Evolutionary conservation across 1,139 yeast genomes (phyloP), one percentile per base, ranked within the genome.

Genomic region (Pneumocystis canis): DNA sequence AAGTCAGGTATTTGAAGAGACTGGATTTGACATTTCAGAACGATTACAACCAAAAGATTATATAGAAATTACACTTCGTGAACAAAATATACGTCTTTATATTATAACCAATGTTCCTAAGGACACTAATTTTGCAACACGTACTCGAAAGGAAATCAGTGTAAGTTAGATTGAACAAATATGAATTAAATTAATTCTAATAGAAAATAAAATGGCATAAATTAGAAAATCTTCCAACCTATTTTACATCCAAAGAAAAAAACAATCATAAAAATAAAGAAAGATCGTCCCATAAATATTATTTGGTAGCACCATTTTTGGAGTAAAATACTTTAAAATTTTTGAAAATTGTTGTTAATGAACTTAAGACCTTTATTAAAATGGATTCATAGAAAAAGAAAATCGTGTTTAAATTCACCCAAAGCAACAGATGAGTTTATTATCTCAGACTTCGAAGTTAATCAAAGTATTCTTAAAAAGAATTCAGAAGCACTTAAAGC

Each of bases 81-180:
- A 94, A 14, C 92, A 92, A 73, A 89, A 88, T 73, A 87, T 87
- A 73, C 85, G 89, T 70, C 87, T 94, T 39, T 94, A 82, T 71
- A 76, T 92, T 65, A 84, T 88, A 31, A 81, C 81, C 60, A 87
- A 86, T 64, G 87, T 94, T 0, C 92, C 97, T 0, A 92, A 87
- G 68, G 83, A 82, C 67, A 82, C 82, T 58, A 74, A 75, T 40
- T 94, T 92, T 70, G 82, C 79, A 67, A 97, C 98, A 0, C 78
- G 81, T 65, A 96, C 89, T 1, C 81, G 96, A 70, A 87, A 87
- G 72, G 99, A 94, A 74, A 92, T 94, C 68, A 81, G 83, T 40
- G 80, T 67, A 58, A 39, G 63, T 57, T n/a, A n/a, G 3, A 33
- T 32, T 31, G 59, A 57, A n/a, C 28, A 73, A 62, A 16, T 30